Conservation (phyloP, 2,329 filamentous ascomycete genomes). For the Pseudopyricularia cyperi region DNA sequence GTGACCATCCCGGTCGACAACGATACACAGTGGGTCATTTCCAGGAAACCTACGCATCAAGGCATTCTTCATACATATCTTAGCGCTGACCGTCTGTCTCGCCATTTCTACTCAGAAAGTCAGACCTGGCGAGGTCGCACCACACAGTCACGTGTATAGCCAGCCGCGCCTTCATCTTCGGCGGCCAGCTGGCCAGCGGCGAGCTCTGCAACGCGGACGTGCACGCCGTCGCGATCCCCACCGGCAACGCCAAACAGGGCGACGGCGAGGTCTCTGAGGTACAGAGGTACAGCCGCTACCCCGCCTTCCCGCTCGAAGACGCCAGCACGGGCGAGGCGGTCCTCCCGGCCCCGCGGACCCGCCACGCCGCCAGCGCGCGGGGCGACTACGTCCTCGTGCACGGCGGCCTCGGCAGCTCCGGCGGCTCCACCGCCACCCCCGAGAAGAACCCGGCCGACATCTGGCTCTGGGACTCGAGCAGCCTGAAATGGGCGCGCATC, state of each 20-base stretch:
- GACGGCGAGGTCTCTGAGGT: conserved; percentile 7
- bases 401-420: background rate
- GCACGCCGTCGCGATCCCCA: conserved; percentile 36
- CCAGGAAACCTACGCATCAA: no score
- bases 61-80: no score
- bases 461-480: conserved; percentile 24
- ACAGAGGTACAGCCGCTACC: conserved; percentile 20
- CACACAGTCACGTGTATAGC: conserved; percentile 40
- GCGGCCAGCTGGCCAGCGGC: conserved; percentile 26
- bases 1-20: conserved; percentile 22
- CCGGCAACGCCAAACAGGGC: background rate
- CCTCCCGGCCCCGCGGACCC: conserved; percentile 18
- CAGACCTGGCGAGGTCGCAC: conserved; percentile 29
- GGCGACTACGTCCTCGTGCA: conserved; percentile 15
- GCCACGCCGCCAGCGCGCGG: conserved; percentile 22
- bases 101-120: conserved; percentile 3
- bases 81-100: background rate
- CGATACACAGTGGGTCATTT: conserved; percentile 13
- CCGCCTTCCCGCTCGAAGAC: conserved; percentile 14
- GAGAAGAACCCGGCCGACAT: conserved; percentile 17
- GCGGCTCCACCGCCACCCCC: conserved; percentile 9
- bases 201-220: conserved; percentile 34
- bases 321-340: conserved; percentile 12
- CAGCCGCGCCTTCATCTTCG: conserved; percentile 42
- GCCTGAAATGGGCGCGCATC: conserved; percentile 19